Evolutionary conservation across 345 rosid genomes (phyloP).

Genomic region (Cardamine resedifolia): DNA sequence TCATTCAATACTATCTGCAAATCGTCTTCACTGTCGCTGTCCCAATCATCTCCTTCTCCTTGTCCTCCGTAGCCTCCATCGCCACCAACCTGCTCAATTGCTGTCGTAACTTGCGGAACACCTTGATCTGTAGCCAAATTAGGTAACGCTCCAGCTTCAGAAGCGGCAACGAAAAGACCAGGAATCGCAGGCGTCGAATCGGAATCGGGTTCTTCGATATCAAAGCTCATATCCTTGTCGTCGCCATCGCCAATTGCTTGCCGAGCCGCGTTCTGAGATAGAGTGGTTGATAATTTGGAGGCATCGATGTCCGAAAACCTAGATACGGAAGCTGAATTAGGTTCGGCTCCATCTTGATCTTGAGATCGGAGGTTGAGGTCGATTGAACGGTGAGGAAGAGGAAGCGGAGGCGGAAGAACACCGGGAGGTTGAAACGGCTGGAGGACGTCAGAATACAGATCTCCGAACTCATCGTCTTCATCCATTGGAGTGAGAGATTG

Average conservation of each 20-base stretch:
- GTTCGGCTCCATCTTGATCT: slow-evolving; percentile 18
- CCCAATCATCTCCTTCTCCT: slow-evolving; percentile 66
- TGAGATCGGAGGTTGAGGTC: slow-evolving; percentile 59
- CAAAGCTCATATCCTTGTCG: slow-evolving; percentile 57
- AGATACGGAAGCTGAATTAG: slow-evolving; percentile 38
- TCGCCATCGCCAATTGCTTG: slow-evolving; percentile 27
- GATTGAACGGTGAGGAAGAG: slow-evolving; percentile 47
- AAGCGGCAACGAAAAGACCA: slow-evolving; percentile 44
- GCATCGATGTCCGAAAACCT: slow-evolving; percentile 47
- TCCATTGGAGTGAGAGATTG: slow-evolving; percentile 54
- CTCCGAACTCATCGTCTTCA: slow-evolving; percentile 99
- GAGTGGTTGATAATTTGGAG: slow-evolving; percentile 25
- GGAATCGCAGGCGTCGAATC: slow-evolving; percentile 57
- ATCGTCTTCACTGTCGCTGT: slow-evolving; percentile 98
- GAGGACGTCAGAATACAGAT: slow-evolving; percentile 89
- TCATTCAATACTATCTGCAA: slow-evolving; percentile 92
- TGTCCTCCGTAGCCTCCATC: slow-evolving; percentile 29
- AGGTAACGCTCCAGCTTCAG: slow-evolving; percentile 25
- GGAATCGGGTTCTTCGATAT: slow-evolving; percentile 68
- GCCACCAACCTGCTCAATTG: slow-evolving; percentile 20
- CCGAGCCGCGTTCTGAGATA: slow-evolving; percentile 19
- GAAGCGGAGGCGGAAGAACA: slow-evolving; percentile 34
- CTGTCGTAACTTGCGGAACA: slow-evolving; percentile 3
- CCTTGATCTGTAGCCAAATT: slow-evolving; percentile 36
- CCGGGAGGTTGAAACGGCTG: slow-evolving; percentile 51